A percentile compares a stretch with the other conserved stretches of the same genome.
Conservation (phyloP, 1,139 yeast species). For the Suhomyces atakaporum region DNA sequence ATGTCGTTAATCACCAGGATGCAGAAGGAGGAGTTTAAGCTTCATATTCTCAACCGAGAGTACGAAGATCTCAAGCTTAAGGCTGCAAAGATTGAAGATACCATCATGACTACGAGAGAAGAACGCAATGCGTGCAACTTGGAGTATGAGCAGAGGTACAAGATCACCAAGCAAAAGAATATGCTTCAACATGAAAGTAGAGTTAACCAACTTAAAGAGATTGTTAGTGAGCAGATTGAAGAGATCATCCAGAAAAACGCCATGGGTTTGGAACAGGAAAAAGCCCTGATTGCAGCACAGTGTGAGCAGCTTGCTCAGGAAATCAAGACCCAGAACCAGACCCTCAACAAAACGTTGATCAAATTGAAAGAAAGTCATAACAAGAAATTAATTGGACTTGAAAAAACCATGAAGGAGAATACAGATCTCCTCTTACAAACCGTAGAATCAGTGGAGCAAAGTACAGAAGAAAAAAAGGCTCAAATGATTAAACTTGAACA, state of each 20-base stretch:
- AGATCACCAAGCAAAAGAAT: slow-evolving; percentile 14
- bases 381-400: slow-evolving; percentile 21
- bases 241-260: slow-evolving; percentile 31
- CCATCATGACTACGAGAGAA: slow-evolving; percentile 18
- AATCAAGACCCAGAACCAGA: slow-evolving; percentile 19
- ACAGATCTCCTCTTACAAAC: slow-evolving; percentile 19
- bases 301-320: slow-evolving; percentile 18
- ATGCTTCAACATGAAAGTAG: slow-evolving; percentile 15
- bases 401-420: slow-evolving; percentile 24
- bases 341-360: slow-evolving; percentile 26
- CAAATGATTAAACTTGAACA: slow-evolving; percentile 6
- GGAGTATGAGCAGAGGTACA: slow-evolving; percentile 30
- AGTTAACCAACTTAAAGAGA: slow-evolving; percentile 40
- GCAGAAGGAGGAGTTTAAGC: slow-evolving; percentile 19
- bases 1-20: slow-evolving; percentile 18
- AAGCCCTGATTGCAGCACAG: slow-evolving; percentile 18
- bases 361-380: slow-evolving; percentile 31
- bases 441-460: slow-evolving; percentile 15
- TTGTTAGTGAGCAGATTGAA: slow-evolving; percentile 37
- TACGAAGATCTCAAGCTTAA: slow-evolving; percentile 14
- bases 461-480: slow-evolving; percentile 8
- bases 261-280: slow-evolving; percentile 27
- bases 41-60: slow-evolving; percentile 17
- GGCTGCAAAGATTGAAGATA: slow-evolving; percentile 16
- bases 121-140: slow-evolving; percentile 22